Conservation (phyloP, 1,284 basidiomycete species). For the Heliocybe sulcata region DNA sequence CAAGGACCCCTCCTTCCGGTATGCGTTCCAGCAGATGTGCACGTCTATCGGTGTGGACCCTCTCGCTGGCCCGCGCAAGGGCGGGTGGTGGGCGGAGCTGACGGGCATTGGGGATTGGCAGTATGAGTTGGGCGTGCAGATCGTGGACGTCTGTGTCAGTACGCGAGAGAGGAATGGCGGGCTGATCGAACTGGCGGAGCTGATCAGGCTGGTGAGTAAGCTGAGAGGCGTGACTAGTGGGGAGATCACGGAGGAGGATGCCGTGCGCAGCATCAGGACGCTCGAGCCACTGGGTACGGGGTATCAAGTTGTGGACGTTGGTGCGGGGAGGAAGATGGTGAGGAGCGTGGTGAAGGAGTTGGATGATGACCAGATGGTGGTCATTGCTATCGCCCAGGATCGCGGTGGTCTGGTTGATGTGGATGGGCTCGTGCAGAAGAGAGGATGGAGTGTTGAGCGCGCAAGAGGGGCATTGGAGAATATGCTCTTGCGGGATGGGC, state of each 20-base stretch:
- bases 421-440: slow-evolving; percentile 43
- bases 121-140: slow-evolving; percentile 93
- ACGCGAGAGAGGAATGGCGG: slow-evolving; percentile 89
- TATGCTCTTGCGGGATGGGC: slow-evolving; percentile 84
- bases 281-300: slow-evolving; percentile 85
- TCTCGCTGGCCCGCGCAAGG: slow-evolving; percentile 75
- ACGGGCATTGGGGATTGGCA: slow-evolving; percentile 92
- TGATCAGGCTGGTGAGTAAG: slow-evolving; percentile 72
- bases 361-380: slow-evolving; percentile 74
- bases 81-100: slow-evolving; percentile 88
- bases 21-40: slow-evolving; percentile 96
- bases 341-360: slow-evolving; percentile 72
- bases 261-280: slow-evolving; percentile 81
- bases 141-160: slow-evolving; percentile 93
- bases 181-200: slow-evolving; percentile 82
- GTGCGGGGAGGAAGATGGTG: slow-evolving; percentile 59
- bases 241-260: slow-evolving; percentile 76
- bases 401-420: slow-evolving; percentile 61
- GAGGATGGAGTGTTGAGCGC: slow-evolving; percentile 77
- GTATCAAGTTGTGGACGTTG: slow-evolving; percentile 77
- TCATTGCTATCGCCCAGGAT: slow-evolving; percentile 69
- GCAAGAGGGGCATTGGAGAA: slow-evolving; percentile 79
- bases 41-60: slow-evolving; percentile 93
- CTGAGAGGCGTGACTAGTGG: slow-evolving; percentile 64
- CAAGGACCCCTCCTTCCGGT: slow-evolving; percentile 81